phyloP scores from a whole-genome alignment of 208 protist genomes.

The Entamoeba histolytica region DNA sequence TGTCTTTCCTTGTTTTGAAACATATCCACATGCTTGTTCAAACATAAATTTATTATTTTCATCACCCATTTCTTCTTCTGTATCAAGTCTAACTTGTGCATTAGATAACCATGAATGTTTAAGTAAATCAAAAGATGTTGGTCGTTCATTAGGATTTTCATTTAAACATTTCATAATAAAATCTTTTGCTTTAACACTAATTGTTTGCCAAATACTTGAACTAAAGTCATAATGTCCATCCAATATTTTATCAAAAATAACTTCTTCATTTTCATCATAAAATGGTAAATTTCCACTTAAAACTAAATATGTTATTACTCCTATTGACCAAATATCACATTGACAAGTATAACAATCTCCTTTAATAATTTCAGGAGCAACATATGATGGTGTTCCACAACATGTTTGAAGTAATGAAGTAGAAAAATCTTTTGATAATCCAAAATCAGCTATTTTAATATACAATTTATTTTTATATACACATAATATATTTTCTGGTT shows the following conservation, averaged over 20 bases:
- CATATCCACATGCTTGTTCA: background rate
- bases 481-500: constrained; percentile 28
- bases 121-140: background rate
- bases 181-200: background rate
- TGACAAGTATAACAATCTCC: background rate
- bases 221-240: background rate
- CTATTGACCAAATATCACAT: constrained; percentile 33
- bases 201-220: background rate
- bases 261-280: background rate
- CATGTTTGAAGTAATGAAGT: background rate
- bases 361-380: constrained; percentile 29
- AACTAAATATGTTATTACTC: constrained; percentile 30
- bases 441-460: constrained; percentile 37
- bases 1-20: background rate
- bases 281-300: constrained; percentile 11
- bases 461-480: background rate
- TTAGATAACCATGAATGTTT: background rate
- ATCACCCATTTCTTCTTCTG: background rate
- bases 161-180: background rate
- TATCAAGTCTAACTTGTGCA: background rate
- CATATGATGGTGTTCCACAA: constrained; percentile 27
- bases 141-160: background rate
- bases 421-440: constrained; percentile 5
- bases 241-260: background rate
- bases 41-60: background rate